Base-by-base conservation (phyloP, 495 filamentous ascomycete genomes). In the Terfezia claveryi region DNA sequence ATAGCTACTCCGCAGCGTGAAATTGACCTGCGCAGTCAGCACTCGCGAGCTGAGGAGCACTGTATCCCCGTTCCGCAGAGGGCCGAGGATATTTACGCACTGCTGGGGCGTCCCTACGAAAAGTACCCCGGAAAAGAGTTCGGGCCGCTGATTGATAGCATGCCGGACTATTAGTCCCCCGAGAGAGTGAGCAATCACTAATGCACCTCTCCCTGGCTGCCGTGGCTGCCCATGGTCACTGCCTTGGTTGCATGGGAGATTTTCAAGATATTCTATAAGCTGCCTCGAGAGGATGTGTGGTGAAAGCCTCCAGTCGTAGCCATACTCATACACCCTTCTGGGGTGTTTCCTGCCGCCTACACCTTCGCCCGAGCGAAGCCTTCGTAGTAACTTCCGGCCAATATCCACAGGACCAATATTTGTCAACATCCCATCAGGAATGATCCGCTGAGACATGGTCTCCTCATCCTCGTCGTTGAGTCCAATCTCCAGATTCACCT, bases 401-500 rank as follows among this genome's bases (percentile, higher is more conserved):
- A 95, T 87, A 67, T 98, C 89, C 23, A 98, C 82, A 0, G 88
- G 89, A n/a, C n/a, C 91, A 53, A 95, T 83, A 64, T 92, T 79
- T 32, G 83, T 81, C 3, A 98, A 74, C 73, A 94, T 92, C 2
- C 86, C 91, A 12, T 78, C 83, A 0, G 87, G 73, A 55, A 85
- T 81, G 54, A 96, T 85, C 14, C 70, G 75, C 57, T 91, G 78
- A 59, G 82, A 76, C 80, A 89, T 89, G 6, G 68, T 75, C 61
- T 92, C 85, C 61, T 96, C 89, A 58, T 93, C 89, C 61, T 88
- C 84, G 10, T 76, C 78, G 8, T 81, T 73, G 23, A 95, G 63
- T 1, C 88, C 89, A 50, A 96, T 81, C 64, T 93, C 88, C 8
- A 96, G 72, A 66, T 96, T 83, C 0, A 91, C 87, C 67, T 89